Evolutionary conservation across 1,284 basidiomycete species (phyloP).

Genomic region (Amylostereum chailletii): DNA sequence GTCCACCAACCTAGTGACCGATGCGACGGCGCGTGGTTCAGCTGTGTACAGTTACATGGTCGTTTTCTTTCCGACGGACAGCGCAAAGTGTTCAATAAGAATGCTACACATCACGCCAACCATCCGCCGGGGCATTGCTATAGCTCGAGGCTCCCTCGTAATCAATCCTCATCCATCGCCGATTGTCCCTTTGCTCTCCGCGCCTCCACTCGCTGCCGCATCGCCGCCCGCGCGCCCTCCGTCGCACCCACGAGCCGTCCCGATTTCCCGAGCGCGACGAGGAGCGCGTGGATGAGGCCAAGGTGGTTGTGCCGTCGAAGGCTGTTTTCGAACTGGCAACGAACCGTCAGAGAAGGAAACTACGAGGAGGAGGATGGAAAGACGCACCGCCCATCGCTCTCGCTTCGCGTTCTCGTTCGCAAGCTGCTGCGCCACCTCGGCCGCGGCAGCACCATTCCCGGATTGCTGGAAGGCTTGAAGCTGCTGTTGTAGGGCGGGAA

Average conservation of each 20-base stretch:
- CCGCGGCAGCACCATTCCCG: constrained; percentile 35
- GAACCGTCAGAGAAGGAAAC: not conserved
- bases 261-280: constrained; percentile 59
- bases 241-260: constrained; percentile 45
- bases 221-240: constrained; percentile 35
- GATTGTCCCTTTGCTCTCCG: constrained; percentile 36
- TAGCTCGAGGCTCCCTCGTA: not conserved
- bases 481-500: constrained; percentile 57
- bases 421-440: constrained; percentile 52
- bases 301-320: constrained; percentile 77
- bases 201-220: constrained; percentile 45
- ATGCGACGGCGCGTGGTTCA: too few species aligned
- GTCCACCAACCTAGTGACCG: too few species aligned
- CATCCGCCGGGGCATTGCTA: too few species aligned
- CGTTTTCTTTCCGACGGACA: too few species aligned
- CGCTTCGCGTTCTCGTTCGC: constrained; percentile 74
- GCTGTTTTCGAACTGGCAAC: constrained; percentile 71
- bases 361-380: constrained; percentile 2
- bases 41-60: too few species aligned
- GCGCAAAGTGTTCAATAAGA: too few species aligned
- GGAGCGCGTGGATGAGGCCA: constrained; percentile 65
- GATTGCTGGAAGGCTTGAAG: constrained; percentile 38
- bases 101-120: too few species aligned
- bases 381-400: constrained; percentile 70
- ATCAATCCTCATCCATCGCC: constrained; percentile 45